Evolutionary conservation across 371 early-diverging fungal genomes (phyloP).

Genomic region (Apophysomyces sp.): DNA sequence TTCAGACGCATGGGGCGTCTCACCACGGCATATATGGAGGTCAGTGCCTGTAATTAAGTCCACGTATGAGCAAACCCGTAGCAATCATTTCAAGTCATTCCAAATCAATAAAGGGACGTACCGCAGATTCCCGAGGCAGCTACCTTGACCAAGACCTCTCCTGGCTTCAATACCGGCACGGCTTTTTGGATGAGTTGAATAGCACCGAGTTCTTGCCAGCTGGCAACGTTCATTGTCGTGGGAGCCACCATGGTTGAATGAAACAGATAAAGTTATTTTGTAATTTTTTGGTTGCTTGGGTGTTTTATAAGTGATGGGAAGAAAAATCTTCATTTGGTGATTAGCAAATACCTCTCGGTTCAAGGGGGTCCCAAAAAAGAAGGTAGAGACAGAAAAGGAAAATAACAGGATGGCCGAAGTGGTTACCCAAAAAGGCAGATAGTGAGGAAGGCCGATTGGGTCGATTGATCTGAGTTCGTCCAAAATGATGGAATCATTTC

Average conservation of each 20-base stretch:
- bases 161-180: constrained; percentile 40
- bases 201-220: constrained; percentile 51
- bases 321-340: not conserved
- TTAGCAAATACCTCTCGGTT: not conserved
- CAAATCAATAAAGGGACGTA: constrained; percentile 7
- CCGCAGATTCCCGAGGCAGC: constrained; percentile 62
- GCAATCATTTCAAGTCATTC: not conserved
- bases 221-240: constrained; percentile 41
- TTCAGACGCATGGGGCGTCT: constrained; percentile 53
- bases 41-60: constrained; percentile 38
- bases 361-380: not conserved
- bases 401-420: not conserved
- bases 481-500: not conserved
- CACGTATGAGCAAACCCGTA: not conserved
- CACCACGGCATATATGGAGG: constrained; percentile 56
- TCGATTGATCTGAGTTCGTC: not conserved
- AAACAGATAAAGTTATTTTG: not conserved
- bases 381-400: not conserved
- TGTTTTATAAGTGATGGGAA: not conserved
- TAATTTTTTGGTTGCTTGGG: not conserved
- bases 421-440: not conserved
- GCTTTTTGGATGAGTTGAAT: constrained; percentile 41
- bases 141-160: constrained; percentile 48
- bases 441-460: not conserved
- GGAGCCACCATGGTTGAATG: constrained; percentile 9